Evolutionary conservation across 2,329 filamentous ascomycete genomes (phyloP).

Genomic region (Tolypocladium guangdongense): DNA sequence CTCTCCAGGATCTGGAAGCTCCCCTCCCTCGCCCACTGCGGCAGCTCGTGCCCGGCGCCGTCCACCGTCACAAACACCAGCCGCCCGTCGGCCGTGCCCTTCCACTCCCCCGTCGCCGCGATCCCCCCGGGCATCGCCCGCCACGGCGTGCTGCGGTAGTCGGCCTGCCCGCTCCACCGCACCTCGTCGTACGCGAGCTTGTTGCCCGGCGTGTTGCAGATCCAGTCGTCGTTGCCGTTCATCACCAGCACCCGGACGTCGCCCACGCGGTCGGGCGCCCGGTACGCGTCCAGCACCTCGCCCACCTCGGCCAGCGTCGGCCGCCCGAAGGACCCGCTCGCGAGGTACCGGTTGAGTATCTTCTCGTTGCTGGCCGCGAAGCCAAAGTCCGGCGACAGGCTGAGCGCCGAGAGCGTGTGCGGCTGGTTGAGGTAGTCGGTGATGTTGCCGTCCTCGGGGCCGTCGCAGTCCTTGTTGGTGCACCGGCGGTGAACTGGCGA

Average conservation of each 20-base stretch:
- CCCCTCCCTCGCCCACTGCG: constrained; percentile 8
- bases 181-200: constrained; percentile 26
- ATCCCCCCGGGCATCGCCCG: neutral
- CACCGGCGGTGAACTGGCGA: neutral
- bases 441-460: neutral
- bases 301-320: neutral
- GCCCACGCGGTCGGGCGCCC: neutral
- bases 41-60: constrained; percentile 29
- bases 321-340: neutral
- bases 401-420: neutral
- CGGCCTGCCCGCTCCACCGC: constrained; percentile 30
- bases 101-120: constrained; percentile 5
- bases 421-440: neutral
- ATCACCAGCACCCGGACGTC: constrained; percentile 1
- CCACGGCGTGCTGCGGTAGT: constrained; percentile 22
- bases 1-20: constrained; percentile 8
- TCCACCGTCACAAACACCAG: constrained; percentile 17
- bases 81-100: constrained; percentile 4
- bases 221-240: constrained; percentile 7
- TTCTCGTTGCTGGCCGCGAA: neutral
- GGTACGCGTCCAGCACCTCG: constrained; percentile 1
- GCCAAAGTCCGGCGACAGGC: neutral
- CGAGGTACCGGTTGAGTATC: neutral
- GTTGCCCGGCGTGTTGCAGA: constrained; percentile 11
- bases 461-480: neutral